Conservation (phyloP, 164 flowering plant genomes). For the Amborella trichopoda region DNA sequence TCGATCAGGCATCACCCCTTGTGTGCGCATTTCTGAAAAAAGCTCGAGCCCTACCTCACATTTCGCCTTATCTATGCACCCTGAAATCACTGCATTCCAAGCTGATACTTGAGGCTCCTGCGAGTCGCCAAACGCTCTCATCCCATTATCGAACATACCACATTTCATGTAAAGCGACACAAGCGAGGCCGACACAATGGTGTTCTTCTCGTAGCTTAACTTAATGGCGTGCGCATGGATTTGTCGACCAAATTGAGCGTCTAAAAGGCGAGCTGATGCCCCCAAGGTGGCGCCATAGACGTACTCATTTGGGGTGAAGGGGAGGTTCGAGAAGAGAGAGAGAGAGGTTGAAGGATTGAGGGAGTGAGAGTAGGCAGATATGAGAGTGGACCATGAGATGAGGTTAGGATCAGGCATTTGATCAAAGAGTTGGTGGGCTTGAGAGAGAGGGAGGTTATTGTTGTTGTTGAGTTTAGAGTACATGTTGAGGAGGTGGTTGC, state of each 20-base stretch:
- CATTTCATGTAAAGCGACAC: constrained; percentile 58
- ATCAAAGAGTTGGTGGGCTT: constrained; percentile 39
- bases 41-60: constrained; percentile 31
- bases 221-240: constrained; percentile 44
- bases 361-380: constrained; percentile 60
- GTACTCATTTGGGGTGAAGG: constrained; percentile 42
- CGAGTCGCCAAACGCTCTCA: constrained; percentile 12
- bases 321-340: constrained; percentile 12
- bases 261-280: constrained; percentile 36
- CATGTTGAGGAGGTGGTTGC: constrained; percentile 58
- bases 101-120: constrained; percentile 17
- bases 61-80: constrained; percentile 39
- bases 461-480: constrained; percentile 46
- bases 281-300: constrained; percentile 41
- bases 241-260: constrained; percentile 28
- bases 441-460: background rate
- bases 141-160: constrained; percentile 32
- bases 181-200: constrained; percentile 61
- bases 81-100: constrained; percentile 45
- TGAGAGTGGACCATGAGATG: constrained; percentile 70
- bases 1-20: constrained; percentile 40
- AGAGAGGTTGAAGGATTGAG: constrained; percentile 29
- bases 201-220: constrained; percentile 22
- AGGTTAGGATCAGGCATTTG: constrained; percentile 55
- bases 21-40: constrained; percentile 26